Evolutionary conservation across 129 eudicot genomes (phyloP).

Genomic region (Flaveria bidentis): DNA sequence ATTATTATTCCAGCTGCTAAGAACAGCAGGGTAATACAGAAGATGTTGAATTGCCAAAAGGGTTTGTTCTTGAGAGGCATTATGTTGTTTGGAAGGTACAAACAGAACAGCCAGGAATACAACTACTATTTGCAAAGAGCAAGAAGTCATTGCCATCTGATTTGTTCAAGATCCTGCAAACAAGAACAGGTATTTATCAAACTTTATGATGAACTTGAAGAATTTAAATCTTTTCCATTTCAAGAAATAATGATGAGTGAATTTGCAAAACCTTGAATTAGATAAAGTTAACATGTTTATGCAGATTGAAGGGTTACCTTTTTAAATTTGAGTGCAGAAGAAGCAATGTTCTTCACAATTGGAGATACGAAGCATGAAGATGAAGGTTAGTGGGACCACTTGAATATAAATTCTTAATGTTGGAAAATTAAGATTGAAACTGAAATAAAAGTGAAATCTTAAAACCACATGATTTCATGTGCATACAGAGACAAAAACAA

Average conservation of each 20-base stretch:
- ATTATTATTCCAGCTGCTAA: conserved; percentile 56
- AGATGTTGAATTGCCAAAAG: conserved; percentile 60
- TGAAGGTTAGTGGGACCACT: conserved; percentile 27
- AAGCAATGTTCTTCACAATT: conserved; percentile 30
- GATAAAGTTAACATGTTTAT: conserved; percentile 10
- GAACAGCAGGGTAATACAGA: conserved; percentile 50
- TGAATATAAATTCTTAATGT: conserved; percentile 14
- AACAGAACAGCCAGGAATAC: conserved; percentile 39
- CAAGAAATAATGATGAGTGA: conserved; percentile 21
- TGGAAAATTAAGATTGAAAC: conserved; percentile 13
- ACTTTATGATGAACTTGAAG: conserved; percentile 14
- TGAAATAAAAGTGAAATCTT: not conserved
- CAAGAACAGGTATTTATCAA: conserved; percentile 24
- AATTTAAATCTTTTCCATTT: conserved; percentile 12
- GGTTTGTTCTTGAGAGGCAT: conserved; percentile 63
- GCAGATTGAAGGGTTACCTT: conserved; percentile 39
- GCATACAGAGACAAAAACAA: conserved; percentile 25
- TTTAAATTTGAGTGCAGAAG: conserved; percentile 29
- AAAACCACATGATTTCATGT: conserved; percentile 40
- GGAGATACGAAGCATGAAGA: conserved; percentile 28
- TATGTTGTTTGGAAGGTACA: conserved; percentile 43
- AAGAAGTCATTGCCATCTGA: conserved; percentile 39
- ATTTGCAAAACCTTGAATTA: conserved; percentile 19
- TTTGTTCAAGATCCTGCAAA: conserved; percentile 31
- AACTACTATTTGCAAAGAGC: conserved; percentile 21